Base-by-base conservation (phyloP, 495 filamentous ascomycete genomes). In the Chaetomidium leptoderma region DNA sequence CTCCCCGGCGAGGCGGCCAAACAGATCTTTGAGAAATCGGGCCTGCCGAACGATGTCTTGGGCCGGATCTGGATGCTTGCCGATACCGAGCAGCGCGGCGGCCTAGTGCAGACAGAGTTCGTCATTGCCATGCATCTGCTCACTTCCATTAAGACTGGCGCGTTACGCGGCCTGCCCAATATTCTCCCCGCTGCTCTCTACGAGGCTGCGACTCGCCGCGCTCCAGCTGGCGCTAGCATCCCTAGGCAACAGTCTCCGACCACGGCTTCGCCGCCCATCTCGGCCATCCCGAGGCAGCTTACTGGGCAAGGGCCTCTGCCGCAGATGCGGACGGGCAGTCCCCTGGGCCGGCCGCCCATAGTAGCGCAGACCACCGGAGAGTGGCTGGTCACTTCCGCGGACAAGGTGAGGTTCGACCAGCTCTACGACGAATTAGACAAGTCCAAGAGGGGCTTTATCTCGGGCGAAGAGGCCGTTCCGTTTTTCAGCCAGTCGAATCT, bases 111-210 rank as follows among this genome's bases (percentile, higher is more conserved):
- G 62, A 92, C 91, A 13, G 93, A 97, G 58, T 98, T 98, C 70
- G 87, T 97, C 64, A 93, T 98, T 63, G 92, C 95, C 11, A 98
- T 98, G 93, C 93, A 98, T 74, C 79, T 98, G 29, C 77, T 98
- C 51, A 89, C 89, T 6, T 96, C 92, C 7, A 91, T 85, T 70
- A 96, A 92, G 75, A 88, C 84, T 23, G 89, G 92, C 26, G 78
- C 81, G 7, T 78, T 98, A 70, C 83, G 86, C 53, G 87, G 80
- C 44, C 77, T 97, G 59, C 93, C 93, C 24, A 86, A 78, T 55
- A 85, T 87, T 35, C 80, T 98, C 2, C 95, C 95, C 26, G 83
- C 89, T 17, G 88, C 88, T 3, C 77, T 98, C 16, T 97, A 95
- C 62, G 93, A 97, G 63, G 93, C 95, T 26, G 93, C 95, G 6